Conservation (phyloP, 306 rosid species). For the Cicer arietinum region DNA sequence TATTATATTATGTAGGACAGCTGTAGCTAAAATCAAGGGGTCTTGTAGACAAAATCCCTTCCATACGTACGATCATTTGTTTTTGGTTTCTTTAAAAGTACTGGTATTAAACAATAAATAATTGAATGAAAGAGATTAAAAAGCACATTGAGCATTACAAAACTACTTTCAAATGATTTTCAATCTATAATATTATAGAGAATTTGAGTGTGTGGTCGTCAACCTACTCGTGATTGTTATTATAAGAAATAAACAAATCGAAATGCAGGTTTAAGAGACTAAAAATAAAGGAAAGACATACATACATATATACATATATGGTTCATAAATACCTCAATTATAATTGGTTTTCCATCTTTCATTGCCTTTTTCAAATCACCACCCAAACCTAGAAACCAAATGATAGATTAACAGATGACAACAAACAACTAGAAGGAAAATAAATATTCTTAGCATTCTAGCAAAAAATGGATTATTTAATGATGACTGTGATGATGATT, state of each 20-base stretch:
- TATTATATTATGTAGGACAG: no score
- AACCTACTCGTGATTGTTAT: not conserved
- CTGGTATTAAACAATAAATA: not conserved
- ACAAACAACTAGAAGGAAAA: slow-evolving; percentile 4
- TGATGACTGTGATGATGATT: not conserved
- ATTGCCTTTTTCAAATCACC: slow-evolving; percentile 98
- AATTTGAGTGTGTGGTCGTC: not conserved
- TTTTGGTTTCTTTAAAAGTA: not conserved
- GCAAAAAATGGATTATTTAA: slow-evolving; percentile 13
- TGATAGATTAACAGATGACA: slow-evolving; percentile 27
- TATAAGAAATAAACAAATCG: slow-evolving; percentile 12
- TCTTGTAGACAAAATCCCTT: not conserved
- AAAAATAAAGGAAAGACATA: slow-evolving; percentile 4
- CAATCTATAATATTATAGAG: not conserved
- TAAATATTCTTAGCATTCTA: slow-evolving; percentile 3
- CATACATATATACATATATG: no score
- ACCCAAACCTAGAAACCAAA: slow-evolving; percentile 77
- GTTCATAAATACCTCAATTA: slow-evolving; percentile 73
- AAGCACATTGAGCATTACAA: not conserved
- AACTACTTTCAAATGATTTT: not conserved
- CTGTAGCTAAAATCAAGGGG: no score
- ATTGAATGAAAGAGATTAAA: not conserved
- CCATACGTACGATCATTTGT: not conserved
- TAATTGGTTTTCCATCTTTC: slow-evolving; percentile 99
- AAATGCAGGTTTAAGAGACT: not conserved